Evolutionary conservation across 2,329 filamentous ascomycete genomes (phyloP), one percentile per base, ranked within the genome.

Genomic region (Aspergillus neotritici): DNA sequence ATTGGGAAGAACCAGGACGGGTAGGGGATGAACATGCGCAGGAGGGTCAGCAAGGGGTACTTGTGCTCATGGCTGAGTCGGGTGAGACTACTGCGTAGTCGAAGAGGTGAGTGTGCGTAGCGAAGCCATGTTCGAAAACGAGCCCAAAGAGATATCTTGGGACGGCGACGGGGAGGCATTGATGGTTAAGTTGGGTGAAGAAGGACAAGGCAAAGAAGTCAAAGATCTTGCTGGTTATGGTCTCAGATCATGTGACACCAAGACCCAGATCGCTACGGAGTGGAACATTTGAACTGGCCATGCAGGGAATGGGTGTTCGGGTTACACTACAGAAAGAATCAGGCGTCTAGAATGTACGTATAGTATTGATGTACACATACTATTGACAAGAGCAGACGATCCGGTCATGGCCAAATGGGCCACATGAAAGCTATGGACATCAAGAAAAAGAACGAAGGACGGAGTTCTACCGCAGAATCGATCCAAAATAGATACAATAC

Each of bases 1-100:
- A 62, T 40, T 5, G 44, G 43, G 11, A 60, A 55, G n/a, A 43
- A 46, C 55, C 56, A 60, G 30, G 49, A 46, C 11, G 55, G 58
- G 15, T 49, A 54, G 6, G 57, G 56, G 7, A 55, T 44, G 15
- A 57, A 52, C 35, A 61, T 16, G 14, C 49, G 47, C 7, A 61
- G 29, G 3, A 62, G 45, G 2, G 48, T 34, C 5, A 52, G 45
- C 4, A 52, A 35, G 8, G 57, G 55, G 15, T 51, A 38, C 32
- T 52, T 43, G 32, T 57, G 43, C 25, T 53, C 45, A 32, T 53
- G 44, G 3, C 32, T 44, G 7, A 60, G 51, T 29, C 57, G 54
- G 9, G 38, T 43, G 29, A 54, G 40, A 30, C 52, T 60, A 17
- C 43, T 31, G 12, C 55, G 49, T 17, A 61, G 25, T 7, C 43